Base-by-base conservation (phyloP, 1,284 basidiomycete species). In the Trichosporon faecale region DNA sequence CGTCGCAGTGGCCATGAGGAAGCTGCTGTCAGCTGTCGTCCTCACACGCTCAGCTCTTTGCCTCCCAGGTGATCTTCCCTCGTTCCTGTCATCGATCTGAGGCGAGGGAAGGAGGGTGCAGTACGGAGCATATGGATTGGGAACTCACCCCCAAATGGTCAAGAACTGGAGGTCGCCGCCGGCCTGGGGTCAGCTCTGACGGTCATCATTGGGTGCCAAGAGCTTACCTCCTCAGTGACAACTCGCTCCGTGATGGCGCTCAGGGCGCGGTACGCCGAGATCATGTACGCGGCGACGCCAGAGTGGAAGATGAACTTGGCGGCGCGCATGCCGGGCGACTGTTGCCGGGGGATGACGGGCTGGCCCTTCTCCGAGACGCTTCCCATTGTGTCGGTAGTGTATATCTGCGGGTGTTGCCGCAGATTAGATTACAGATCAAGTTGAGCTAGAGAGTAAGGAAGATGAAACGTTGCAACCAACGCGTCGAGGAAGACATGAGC, bases 151-250 rank as follows among this genome's bases (percentile, higher is more conserved):
- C 82, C 91, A 88, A 71, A 92, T 91, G 0, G 92, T 93, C 66
- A 94, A 82, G 77, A 88, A 93, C 77, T 90, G 89, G 64, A 86
- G 86, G 73, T 89, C 88, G 0, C 91, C 91, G 23, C 90, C 89
- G 33, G 66, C 68, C 71, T 76, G 70, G 27, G 5, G 67, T 72
- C 64, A 69, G 64, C 67, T 25, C 2, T 11, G 40, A 3, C 12
- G 18, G 18, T 12, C 4, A n/a, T 5, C 16, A n/a, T n/a, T n/a
- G n/a, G n/a, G n/a, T 9, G 52, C 2, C 21, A 21, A 16, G 35
- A 23, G 61, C 37, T 9, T 33, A 35, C 67, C 31, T 68, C 61
- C 27, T 31, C 61, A 0, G 25, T n/a, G 29, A 52, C 60, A 23
- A 49, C 46, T 8, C 40, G 40, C 27, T 66, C 66, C 23, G 67